These are phyloP conservation scores for Phlyctochytrium planicorne DNA, from an alignment of 192 early-diverging fungal genomes.

Conservation along the genomic window DNA sequence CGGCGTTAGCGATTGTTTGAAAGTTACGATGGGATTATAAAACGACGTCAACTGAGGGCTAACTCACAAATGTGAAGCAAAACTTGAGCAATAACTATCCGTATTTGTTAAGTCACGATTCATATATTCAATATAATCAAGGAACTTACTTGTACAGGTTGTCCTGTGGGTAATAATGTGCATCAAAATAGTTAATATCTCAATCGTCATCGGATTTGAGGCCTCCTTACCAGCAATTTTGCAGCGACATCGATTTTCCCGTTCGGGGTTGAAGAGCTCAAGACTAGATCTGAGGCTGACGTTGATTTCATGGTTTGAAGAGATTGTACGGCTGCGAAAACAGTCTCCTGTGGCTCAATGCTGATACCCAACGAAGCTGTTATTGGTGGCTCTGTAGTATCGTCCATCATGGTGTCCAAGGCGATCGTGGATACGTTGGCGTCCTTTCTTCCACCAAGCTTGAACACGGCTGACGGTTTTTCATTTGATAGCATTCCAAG, in stretches of 20 bases:
- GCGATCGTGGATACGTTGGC: constrained; percentile 5
- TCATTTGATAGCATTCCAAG: constrained; percentile 54
- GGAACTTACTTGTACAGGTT: constrained; percentile 17
- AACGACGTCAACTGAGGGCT: neutral
- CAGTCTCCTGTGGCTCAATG: constrained; percentile 79
- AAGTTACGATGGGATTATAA: neutral
- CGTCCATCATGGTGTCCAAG: constrained; percentile 23
- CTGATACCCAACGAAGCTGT: constrained; percentile 85
- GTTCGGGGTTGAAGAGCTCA: constrained; percentile 60
- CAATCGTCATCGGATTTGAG: constrained; percentile 3
- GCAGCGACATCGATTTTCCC: constrained; percentile 34
- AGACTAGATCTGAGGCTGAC: constrained; percentile 48
- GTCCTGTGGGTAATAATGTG: neutral
- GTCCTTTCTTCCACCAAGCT: constrained; percentile 40
- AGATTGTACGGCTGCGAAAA: constrained; percentile 54
- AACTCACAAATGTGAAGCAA: constrained; percentile 33
- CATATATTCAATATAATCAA: too few species aligned
- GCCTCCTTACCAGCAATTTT: neutral
- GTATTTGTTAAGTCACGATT: constrained; percentile 23
- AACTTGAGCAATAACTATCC: constrained; percentile 50
- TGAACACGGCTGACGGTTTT: constrained; percentile 55
- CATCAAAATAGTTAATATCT: too few species aligned
- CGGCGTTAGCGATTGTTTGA: too few species aligned
- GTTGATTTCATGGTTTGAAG: constrained; percentile 15
- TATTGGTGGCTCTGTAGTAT: constrained; percentile 25